These are phyloP conservation scores for Rhizophlyctis rosea DNA, from an alignment of 192 early-diverging fungal species.

Conservation along the genomic window DNA sequence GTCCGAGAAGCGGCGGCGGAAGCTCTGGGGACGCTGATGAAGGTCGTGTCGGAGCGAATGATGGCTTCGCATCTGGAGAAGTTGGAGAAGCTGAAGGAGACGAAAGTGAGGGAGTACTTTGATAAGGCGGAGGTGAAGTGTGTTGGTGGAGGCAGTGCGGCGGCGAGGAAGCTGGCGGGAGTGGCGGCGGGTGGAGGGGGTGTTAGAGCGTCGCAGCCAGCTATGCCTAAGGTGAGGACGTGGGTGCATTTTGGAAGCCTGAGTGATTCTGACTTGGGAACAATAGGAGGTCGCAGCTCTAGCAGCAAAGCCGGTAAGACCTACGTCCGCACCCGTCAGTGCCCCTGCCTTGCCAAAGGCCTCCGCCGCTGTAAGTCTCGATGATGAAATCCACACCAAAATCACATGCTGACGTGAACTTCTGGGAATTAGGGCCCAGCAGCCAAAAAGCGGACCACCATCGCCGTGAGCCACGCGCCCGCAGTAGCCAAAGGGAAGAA, in stretches of 20 bases:
- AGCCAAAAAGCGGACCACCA: slow-evolving; percentile 6
- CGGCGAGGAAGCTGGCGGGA: not conserved
- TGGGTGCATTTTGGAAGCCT: no score
- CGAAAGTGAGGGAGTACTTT: slow-evolving; percentile 83
- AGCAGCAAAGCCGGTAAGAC: slow-evolving; percentile 24
- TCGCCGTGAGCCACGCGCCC: slow-evolving; percentile 8
- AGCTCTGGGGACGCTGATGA: slow-evolving; percentile 85
- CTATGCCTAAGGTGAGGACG: no score
- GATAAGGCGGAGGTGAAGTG: slow-evolving; percentile 74
- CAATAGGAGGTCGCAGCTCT: slow-evolving; percentile 21
- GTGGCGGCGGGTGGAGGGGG: not conserved
- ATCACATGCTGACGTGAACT: not conserved
- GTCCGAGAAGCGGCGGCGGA: slow-evolving; percentile 84
- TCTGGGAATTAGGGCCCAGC: slow-evolving; percentile 8
- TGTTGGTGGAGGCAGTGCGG: slow-evolving; percentile 3
- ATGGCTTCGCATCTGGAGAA: slow-evolving; percentile 67
- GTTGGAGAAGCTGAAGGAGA: slow-evolving; percentile 82
- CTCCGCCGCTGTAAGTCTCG: not conserved
- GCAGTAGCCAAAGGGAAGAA: slow-evolving; percentile 32
- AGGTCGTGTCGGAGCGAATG: slow-evolving; percentile 76
- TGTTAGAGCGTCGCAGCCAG: no score
- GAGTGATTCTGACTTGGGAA: no score
- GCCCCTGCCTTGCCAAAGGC: not conserved
- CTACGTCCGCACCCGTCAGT: slow-evolving; percentile 27
- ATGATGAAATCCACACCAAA: not conserved